Conservation (phyloP, 805 yeast species). For the Lachancea dasiensis region DNA sequence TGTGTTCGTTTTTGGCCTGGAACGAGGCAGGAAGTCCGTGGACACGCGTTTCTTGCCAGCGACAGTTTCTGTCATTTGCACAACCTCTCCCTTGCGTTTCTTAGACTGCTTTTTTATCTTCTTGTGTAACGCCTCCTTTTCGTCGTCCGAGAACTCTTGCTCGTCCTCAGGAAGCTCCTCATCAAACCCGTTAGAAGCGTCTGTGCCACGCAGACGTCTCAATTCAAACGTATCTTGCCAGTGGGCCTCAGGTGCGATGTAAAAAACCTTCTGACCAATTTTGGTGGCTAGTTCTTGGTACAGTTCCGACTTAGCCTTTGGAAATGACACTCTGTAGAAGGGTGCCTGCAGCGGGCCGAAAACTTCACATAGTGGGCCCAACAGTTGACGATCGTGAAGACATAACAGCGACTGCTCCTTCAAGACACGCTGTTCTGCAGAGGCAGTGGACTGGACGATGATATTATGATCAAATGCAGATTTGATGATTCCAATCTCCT, state of each 20-base stretch:
- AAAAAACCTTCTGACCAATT: slow-evolving; percentile 56
- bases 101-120: slow-evolving; percentile 56
- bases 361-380: slow-evolving; percentile 81
- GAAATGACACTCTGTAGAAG: slow-evolving; percentile 58
- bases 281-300: slow-evolving; percentile 40
- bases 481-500: slow-evolving; percentile 62
- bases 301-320: slow-evolving; percentile 35
- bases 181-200: slow-evolving; percentile 91
- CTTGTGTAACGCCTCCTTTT: slow-evolving; percentile 70
- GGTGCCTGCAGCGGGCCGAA: slow-evolving; percentile 87
- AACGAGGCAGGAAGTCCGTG: neutral
- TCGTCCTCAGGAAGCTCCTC: slow-evolving; percentile 92
- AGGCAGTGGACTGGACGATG: slow-evolving; percentile 60
- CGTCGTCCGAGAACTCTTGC: slow-evolving; percentile 94
- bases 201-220: slow-evolving; percentile 73
- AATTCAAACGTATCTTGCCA: slow-evolving; percentile 72
- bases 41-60: too few relatives aligned
- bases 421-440: slow-evolving; percentile 81
- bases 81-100: slow-evolving; percentile 33
- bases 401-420: slow-evolving; percentile 79
- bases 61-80: neutral
- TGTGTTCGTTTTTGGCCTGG: neutral
- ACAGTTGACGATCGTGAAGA: slow-evolving; percentile 56
- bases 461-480: slow-evolving; percentile 68
- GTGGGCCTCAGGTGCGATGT: slow-evolving; percentile 75